Conservation (phyloP, 192 early-diverging fungal species). For the Mycoemilia scoparia region DNA sequence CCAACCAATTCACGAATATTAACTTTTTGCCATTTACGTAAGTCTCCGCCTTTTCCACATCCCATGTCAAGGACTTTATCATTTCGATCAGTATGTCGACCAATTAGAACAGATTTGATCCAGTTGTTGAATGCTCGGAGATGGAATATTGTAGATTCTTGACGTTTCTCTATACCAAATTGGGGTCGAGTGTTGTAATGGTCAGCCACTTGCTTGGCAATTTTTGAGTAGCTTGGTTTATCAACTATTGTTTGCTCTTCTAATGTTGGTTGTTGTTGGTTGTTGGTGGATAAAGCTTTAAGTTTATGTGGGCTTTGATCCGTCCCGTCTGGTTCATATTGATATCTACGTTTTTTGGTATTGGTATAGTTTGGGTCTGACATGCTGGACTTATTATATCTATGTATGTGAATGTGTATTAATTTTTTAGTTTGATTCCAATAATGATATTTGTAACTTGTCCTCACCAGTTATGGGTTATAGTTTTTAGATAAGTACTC, state of each 20-base stretch:
- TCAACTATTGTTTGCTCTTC: conserved; percentile 2
- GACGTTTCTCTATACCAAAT: conserved; percentile 48
- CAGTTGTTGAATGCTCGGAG: conserved; percentile 94
- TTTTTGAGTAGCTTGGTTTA: too few relatives aligned
- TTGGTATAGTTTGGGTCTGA: too few relatives aligned
- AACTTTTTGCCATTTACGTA: conserved; percentile 61
- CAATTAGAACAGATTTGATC: conserved; percentile 80
- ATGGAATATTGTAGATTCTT: conserved; percentile 70
- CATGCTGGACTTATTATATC: too few relatives aligned
- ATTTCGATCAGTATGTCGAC: conserved; percentile 33
- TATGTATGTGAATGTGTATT: too few relatives aligned
- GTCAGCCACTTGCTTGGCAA: conserved; percentile 36
- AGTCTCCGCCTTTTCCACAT: conserved; percentile 89
- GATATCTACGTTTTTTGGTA: too few relatives aligned
- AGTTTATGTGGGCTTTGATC: too few relatives aligned
- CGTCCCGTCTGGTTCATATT: too few relatives aligned
- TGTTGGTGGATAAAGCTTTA: background rate
- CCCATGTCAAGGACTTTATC: conserved; percentile 71
- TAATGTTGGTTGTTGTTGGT: background rate
- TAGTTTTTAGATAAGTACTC: too few relatives aligned
- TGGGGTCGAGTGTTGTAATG: conserved; percentile 79
- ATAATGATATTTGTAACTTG: too few relatives aligned
- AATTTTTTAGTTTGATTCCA: too few relatives aligned
- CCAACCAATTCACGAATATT: conserved; percentile 57
- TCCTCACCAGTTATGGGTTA: too few relatives aligned